These are phyloP conservation scores for Rosa chinensis DNA, from an alignment of 306 rosid genomes.

Conservation along the genomic window DNA sequence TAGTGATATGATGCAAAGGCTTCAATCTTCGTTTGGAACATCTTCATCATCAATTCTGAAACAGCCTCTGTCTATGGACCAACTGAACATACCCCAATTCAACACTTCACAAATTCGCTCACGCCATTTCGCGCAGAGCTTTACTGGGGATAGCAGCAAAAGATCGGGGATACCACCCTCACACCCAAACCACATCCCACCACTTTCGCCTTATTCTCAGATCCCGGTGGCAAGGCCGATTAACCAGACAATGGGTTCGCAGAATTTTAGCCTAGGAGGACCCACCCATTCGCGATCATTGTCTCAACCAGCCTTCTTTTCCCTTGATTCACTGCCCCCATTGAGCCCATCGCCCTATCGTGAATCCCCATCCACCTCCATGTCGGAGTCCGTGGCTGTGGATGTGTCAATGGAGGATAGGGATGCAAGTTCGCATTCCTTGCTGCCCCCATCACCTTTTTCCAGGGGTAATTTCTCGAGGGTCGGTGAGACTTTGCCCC, in stretches of 20 bases:
- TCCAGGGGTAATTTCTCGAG: slow-evolving; percentile 37
- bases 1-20: slow-evolving; percentile 60
- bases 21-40: slow-evolving; percentile 67
- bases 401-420: slow-evolving; percentile 89
- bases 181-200: slow-evolving; percentile 86
- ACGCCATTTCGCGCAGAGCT: slow-evolving; percentile 52
- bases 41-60: slow-evolving; percentile 61
- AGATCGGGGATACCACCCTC: slow-evolving; percentile 83
- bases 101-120: slow-evolving; percentile 59
- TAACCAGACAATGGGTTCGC: slow-evolving; percentile 44
- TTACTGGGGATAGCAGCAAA: slow-evolving; percentile 39
- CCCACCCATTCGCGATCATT: slow-evolving; percentile 82
- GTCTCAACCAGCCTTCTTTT: slow-evolving; percentile 79
- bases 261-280: slow-evolving; percentile 48
- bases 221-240: slow-evolving; percentile 65
- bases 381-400: slow-evolving; percentile 51
- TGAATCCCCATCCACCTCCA: slow-evolving; percentile 60
- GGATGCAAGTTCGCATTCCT: slow-evolving; percentile 60
- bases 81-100: slow-evolving; percentile 58
- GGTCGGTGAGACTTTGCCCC: slow-evolving; percentile 57
- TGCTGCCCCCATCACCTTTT: slow-evolving; percentile 67
- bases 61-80: slow-evolving; percentile 60
- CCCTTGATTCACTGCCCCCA: slow-evolving; percentile 79
- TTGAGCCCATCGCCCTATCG: slow-evolving; percentile 77
- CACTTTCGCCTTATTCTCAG: slow-evolving; percentile 90